Base-by-base conservation (phyloP, 2,329 filamentous ascomycete species). In the Sporothrix mexicana region DNA sequence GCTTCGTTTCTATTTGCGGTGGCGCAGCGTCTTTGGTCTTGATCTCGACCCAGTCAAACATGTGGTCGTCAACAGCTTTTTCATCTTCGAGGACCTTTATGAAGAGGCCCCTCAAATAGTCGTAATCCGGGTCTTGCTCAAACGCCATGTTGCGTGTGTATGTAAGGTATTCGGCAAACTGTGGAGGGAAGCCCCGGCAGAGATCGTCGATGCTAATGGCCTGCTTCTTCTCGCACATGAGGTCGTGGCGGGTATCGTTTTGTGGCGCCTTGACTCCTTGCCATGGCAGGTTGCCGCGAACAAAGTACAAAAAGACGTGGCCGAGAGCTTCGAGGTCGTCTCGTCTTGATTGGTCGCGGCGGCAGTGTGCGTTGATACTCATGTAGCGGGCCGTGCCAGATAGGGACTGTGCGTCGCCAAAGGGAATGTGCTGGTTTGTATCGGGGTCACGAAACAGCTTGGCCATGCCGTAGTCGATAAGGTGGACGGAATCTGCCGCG, bases 161-260 rank as follows among this genome's bases (percentile, higher is more conserved):
- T 76, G 91, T 96, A 71, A 99, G 86, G 82, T 99, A 99, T 83
- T 98, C 96, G 86, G 92, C 96, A 83, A 99, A 97, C 83, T 98
- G 94, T 81, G 97, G 93, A 76, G 96, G 95, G 83, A 96, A 98
- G 64, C 93, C 92, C 77, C 97, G 94, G 80, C 95, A 98, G 17
- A 99, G 89, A 79, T 99, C 96, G 84, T 97, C 97, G 84, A 99
- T 96, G 8, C 90, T 90, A 20, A 95, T 98, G 0, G 95, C 97
- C 85, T 98, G 95, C 86, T 99, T 99, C 91, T 98, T 98, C 86
- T 98, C 95, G 61, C 95, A 95, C 83, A 99, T 99, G 87, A 98
- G 98, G 84, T 99, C 96, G 81, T 99, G 98, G 84, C 98, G 98
- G 82, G 98, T 95, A 88, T 98, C 91, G 82, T 92, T 91, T 61